Evolutionary conservation across 192 early-diverging fungal genomes (phyloP).

Genomic region (Entomortierella parvispora): DNA sequence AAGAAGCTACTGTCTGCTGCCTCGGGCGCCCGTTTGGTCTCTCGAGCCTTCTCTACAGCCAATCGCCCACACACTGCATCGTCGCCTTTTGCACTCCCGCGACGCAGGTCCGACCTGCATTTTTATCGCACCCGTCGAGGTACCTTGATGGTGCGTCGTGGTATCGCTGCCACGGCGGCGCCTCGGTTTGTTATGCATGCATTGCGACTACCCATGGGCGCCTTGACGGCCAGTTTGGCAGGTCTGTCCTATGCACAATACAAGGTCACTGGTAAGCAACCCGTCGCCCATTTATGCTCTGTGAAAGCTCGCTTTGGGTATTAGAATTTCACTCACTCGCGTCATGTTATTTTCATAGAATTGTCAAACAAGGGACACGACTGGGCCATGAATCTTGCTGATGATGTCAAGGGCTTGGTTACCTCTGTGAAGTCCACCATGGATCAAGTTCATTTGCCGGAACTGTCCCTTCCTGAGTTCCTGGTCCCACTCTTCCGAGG

Average conservation of each 20-base stretch:
- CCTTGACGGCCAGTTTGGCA: conserved; percentile 67
- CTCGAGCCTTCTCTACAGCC: conserved; percentile 40
- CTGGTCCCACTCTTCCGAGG: conserved; percentile 52
- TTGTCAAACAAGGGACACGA: conserved; percentile 49
- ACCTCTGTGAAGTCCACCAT: conserved; percentile 47
- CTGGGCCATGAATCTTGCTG: conserved; percentile 40
- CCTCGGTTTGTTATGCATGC: conserved; percentile 58
- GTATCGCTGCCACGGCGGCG: conserved; percentile 43
- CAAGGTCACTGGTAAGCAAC: conserved; percentile 62
- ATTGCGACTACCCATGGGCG: conserved; percentile 66
- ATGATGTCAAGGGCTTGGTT: conserved; percentile 37
- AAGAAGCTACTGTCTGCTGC: conserved; percentile 10
- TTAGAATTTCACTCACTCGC: neutral
- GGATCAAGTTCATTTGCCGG: conserved; percentile 40
- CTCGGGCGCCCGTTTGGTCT: conserved; percentile 32
- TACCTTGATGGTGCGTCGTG: conserved; percentile 22
- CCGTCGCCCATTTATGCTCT: neutral
- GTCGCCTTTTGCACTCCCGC: conserved; percentile 27
- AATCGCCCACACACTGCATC: neutral
- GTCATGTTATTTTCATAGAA: conserved; percentile 21
- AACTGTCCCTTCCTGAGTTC: conserved; percentile 48
- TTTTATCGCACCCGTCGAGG: conserved; percentile 23
- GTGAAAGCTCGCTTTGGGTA: neutral
- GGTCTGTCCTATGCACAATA: conserved; percentile 70
- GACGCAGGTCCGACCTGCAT: conserved; percentile 41